phyloP scores from a whole-genome alignment of 169 alveolate species.

The Cryptosporidium bovis region DNA sequence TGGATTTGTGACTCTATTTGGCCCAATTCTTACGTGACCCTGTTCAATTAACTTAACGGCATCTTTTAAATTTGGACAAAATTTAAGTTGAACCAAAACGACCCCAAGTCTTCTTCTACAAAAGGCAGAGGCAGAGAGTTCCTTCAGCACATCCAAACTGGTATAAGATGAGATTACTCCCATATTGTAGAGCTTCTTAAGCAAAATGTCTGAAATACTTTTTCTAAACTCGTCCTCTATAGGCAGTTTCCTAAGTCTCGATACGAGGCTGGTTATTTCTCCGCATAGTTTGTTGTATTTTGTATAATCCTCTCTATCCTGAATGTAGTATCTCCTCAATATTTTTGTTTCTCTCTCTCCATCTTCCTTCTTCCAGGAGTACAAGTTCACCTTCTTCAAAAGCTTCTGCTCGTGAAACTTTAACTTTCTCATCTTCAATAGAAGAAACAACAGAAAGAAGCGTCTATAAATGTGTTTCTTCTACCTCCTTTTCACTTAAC shows the following conservation, averaged over 20 bases:
- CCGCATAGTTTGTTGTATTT: conserved; percentile 97
- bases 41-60: conserved; percentile 95
- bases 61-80: conserved; percentile 93
- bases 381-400: conserved; percentile 94
- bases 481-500: no score
- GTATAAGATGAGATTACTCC: conserved; percentile 92
- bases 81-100: conserved; percentile 91
- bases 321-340: conserved; percentile 93
- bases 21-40: conserved; percentile 96
- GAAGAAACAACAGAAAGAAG: no score
- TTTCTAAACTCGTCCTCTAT: conserved; percentile 93
- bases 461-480: no score
- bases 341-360: conserved; percentile 92
- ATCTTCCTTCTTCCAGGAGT: conserved; percentile 94
- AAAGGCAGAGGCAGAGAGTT: conserved; percentile 94
- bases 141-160: conserved; percentile 91
- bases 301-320: conserved; percentile 96
- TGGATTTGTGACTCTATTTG: conserved; percentile 94
- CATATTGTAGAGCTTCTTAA: conserved; percentile 93
- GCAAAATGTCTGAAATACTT: conserved; percentile 91
- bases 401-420: conserved; percentile 97
- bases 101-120: conserved; percentile 97
- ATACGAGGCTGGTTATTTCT: conserved; percentile 89
- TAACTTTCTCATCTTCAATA: conserved; percentile 92
- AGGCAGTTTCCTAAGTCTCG: conserved; percentile 91